These are phyloP conservation scores for Sporothrix pallida DNA, from an alignment of 2,329 filamentous ascomycete genomes.

Conservation along the genomic window DNA sequence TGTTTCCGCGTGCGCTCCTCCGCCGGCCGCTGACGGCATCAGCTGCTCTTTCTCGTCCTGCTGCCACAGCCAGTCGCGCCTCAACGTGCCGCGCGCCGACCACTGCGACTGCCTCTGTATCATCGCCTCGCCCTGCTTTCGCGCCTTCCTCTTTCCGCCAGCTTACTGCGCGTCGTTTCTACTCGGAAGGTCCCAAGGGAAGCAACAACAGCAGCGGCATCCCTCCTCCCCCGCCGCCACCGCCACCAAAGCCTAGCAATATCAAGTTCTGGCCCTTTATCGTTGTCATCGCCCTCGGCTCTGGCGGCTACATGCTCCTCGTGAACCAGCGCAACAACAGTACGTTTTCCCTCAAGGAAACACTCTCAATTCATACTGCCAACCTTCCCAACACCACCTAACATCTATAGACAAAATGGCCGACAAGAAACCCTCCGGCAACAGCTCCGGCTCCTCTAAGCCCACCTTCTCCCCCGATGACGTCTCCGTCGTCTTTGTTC, in stretches of 20 bases:
- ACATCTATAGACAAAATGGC: slow-evolving; percentile 27
- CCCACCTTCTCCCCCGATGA: slow-evolving; percentile 77
- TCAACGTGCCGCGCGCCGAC: slow-evolving; percentile 12
- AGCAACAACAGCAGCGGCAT: background rate
- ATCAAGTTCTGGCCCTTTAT: slow-evolving; percentile 67
- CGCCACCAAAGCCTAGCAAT: slow-evolving; percentile 35
- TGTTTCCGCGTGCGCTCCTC: slow-evolving; percentile 32
- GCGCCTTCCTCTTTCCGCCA: background rate
- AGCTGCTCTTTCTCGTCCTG: background rate
- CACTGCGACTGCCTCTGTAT: background rate
- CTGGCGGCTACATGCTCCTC: slow-evolving; percentile 57
- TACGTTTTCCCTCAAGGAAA: slow-evolving; percentile 22
- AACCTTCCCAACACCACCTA: background rate
- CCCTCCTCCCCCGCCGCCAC: slow-evolving; percentile 34
- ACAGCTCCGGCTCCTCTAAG: slow-evolving; percentile 48
- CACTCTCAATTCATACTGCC: background rate
- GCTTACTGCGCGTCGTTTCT: slow-evolving; percentile 25
- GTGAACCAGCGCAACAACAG: slow-evolving; percentile 51
- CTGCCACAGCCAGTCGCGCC: slow-evolving; percentile 5
- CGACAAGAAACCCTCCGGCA: slow-evolving; percentile 35
- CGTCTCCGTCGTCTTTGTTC: slow-evolving; percentile 94
- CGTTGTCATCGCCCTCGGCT: slow-evolving; percentile 55
- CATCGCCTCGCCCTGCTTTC: background rate
- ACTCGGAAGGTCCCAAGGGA: slow-evolving; percentile 19
- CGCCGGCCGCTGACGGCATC: slow-evolving; percentile 28